Conservation (phyloP, 352 stramenopile species). For the Peronospora belbahrii region DNA sequence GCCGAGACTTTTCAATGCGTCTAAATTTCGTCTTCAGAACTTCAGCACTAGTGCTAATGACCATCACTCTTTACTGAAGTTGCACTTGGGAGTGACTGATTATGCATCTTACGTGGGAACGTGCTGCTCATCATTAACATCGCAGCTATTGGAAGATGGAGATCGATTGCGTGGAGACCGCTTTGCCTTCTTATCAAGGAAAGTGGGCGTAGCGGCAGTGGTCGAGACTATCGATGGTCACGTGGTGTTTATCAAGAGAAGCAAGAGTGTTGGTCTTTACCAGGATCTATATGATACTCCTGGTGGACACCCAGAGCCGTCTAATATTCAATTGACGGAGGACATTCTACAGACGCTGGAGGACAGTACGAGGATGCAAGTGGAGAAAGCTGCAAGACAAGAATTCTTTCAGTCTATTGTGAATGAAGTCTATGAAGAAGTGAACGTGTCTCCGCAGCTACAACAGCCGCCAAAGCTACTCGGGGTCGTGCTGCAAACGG, state of each 20-base stretch:
- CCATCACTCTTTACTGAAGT: constrained; percentile 10
- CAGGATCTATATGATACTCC: constrained; percentile 68
- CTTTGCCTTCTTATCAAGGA: constrained; percentile 64
- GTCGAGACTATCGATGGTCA: constrained; percentile 57
- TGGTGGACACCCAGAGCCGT: constrained; percentile 69
- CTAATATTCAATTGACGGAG: constrained; percentile 27
- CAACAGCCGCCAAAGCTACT: constrained; percentile 50
- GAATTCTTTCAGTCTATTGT: constrained; percentile 71
- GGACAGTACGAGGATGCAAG: background rate
- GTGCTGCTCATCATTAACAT: constrained; percentile 45
- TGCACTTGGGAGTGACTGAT: constrained; percentile 50
- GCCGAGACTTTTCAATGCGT: constrained; percentile 63
- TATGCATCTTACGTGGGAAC: constrained; percentile 75
- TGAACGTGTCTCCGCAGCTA: constrained; percentile 44
- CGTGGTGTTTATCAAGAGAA: constrained; percentile 63
- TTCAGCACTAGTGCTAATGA: background rate
- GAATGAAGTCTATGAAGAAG: constrained; percentile 70
- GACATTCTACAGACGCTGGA: constrained; percentile 24
- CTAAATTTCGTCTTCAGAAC: constrained; percentile 49
- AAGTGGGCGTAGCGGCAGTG: constrained; percentile 67
- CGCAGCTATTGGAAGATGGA: constrained; percentile 32
- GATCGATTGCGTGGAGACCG: constrained; percentile 13
- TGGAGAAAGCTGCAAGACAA: constrained; percentile 26
- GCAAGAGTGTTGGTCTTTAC: constrained; percentile 59
- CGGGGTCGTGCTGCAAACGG: constrained; percentile 58